phyloP scores from a whole-genome alignment of 1,139 yeast species.

The Kodamaea alishanica region DNA sequence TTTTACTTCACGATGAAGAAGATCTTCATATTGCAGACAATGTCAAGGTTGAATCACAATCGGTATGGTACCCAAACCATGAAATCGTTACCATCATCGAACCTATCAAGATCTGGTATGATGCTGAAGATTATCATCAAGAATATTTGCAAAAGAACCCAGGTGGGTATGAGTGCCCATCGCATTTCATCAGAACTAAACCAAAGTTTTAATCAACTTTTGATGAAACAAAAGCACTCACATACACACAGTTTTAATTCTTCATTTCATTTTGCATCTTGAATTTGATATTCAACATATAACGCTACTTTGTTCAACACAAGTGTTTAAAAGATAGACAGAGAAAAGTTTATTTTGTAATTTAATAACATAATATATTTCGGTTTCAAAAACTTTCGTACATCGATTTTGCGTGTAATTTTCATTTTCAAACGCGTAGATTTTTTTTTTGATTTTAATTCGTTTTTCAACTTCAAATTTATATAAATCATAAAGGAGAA shows the following conservation, averaged over 20 bases:
- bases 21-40: conserved; percentile 28
- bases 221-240: not conserved
- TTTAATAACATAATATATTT: not conserved
- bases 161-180: conserved; percentile 82
- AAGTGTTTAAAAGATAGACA: not conserved
- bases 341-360: not conserved
- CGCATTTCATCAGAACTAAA: conserved; percentile 51
- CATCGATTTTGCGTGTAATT: not conserved
- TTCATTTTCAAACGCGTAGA: conserved; percentile 1
- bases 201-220: conserved; percentile 18
- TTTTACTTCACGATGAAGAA: conserved; percentile 57
- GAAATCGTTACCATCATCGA: conserved; percentile 61
- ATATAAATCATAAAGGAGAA: not conserved
- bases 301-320: conserved; percentile 8
- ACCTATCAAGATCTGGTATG: conserved; percentile 69
- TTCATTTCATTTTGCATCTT: not conserved
- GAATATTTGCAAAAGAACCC: conserved; percentile 75
- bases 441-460: not conserved
- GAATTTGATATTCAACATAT: conserved; percentile 11
- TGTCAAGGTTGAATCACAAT: conserved; percentile 31
- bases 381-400: not conserved
- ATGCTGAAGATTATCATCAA: conserved; percentile 95
- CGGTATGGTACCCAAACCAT: conserved; percentile 43
- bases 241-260: too few relatives aligned
- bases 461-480: not conserved